Evolutionary conservation across 2,329 filamentous ascomycete genomes (phyloP).

Genomic region (Pseudocercospora crystallina): DNA sequence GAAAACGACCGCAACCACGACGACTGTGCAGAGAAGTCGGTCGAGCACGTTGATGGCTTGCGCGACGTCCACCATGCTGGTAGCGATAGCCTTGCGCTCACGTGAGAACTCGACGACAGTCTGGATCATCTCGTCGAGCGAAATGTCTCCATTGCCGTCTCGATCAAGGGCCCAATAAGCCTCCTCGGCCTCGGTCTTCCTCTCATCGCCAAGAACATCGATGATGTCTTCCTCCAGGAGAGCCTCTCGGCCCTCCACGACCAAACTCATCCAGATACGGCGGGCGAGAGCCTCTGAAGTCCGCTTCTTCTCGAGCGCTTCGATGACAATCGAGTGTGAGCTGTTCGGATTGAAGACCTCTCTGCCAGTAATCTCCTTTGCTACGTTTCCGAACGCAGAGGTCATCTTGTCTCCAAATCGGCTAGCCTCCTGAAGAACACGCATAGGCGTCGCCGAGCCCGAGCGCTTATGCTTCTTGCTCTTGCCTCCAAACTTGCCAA

Average conservation of each 20-base stretch:
- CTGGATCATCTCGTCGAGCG: slow-evolving; percentile 90
- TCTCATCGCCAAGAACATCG: slow-evolving; percentile 78
- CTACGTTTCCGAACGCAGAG: slow-evolving; percentile 87
- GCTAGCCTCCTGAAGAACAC: slow-evolving; percentile 67
- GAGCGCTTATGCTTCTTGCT: slow-evolving; percentile 48
- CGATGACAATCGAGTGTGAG: slow-evolving; percentile 82
- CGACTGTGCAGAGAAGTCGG: slow-evolving; percentile 76
- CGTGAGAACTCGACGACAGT: slow-evolving; percentile 81
- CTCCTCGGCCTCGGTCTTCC: slow-evolving; percentile 78
- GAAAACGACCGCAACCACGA: slow-evolving; percentile 70
- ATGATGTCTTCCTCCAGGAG: slow-evolving; percentile 78
- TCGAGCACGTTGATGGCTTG: slow-evolving; percentile 91
- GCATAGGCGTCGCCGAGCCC: slow-evolving; percentile 74
- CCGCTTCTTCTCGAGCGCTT: slow-evolving; percentile 79
- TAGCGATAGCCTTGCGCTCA: slow-evolving; percentile 82
- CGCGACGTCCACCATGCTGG: slow-evolving; percentile 96
- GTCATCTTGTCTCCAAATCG: slow-evolving; percentile 91
- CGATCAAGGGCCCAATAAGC: slow-evolving; percentile 78
- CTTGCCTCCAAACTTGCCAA: slow-evolving; percentile 59
- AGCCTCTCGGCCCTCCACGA: slow-evolving; percentile 80
- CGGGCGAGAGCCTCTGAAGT: slow-evolving; percentile 90
- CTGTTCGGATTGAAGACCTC: slow-evolving; percentile 92
- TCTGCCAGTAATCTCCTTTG: slow-evolving; percentile 92
- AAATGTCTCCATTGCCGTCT: slow-evolving; percentile 91
- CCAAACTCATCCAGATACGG: slow-evolving; percentile 97